A percentile compares a stretch with the other conserved stretches of the same genome.
These are phyloP conservation scores for Chytriomyces confervae DNA, from an alignment of 192 early-diverging fungal genomes.

Conservation along the genomic window DNA sequence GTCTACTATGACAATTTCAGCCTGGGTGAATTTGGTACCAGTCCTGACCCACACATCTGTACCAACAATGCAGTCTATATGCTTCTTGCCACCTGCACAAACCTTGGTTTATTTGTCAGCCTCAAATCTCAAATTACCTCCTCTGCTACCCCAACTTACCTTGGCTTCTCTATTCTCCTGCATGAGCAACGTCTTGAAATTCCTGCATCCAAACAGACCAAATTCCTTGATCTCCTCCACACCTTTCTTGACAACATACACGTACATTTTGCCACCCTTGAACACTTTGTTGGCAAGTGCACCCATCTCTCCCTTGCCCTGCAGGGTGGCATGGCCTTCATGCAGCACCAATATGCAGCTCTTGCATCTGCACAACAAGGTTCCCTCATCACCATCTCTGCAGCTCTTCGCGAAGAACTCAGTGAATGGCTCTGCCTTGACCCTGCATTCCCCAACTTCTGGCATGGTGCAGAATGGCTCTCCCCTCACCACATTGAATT, in stretches of 20 bases:
- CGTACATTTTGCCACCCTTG: neutral
- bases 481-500: neutral
- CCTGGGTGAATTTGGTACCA: neutral
- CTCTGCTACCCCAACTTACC: neutral
- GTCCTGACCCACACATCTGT: no score
- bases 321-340: conserved; percentile 9
- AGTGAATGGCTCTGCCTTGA: conserved; percentile 8
- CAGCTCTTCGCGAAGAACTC: neutral
- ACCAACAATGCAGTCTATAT: neutral
- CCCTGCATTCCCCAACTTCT: neutral
- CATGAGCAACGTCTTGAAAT: neutral
- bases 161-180: neutral
- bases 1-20: neutral
- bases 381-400: neutral
- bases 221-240: neutral
- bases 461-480: conserved; percentile 10
- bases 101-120: neutral
- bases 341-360: neutral
- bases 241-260: neutral
- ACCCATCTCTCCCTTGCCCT: conserved; percentile 9
- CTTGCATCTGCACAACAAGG: neutral
- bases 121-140: neutral
- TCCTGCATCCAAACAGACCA: neutral
- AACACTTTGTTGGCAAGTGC: neutral
- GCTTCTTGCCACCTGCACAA: neutral